These are phyloP conservation scores for Trypanosoma avium DNA, from an alignment of 208 protist species.

Conservation along the genomic window DNA sequence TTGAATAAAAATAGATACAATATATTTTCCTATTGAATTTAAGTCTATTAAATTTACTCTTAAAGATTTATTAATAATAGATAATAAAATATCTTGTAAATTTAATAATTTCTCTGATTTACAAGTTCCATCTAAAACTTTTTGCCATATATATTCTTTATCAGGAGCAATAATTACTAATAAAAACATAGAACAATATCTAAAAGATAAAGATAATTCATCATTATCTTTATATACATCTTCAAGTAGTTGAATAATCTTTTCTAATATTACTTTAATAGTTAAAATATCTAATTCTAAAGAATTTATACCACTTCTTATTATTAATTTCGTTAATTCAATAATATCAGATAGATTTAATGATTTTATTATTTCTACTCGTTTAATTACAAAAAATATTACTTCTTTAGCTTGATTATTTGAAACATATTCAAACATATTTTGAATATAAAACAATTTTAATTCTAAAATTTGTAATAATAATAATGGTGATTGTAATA, in stretches of 20 bases:
- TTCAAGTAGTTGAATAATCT: neutral
- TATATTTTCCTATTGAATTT: constrained; percentile 14
- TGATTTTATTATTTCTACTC: constrained; percentile 4
- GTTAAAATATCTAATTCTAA: neutral
- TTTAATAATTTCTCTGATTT: neutral
- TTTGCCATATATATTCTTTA: constrained; percentile 11
- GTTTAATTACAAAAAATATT: neutral
- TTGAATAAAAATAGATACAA: constrained; percentile 20
- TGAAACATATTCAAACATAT: constrained; percentile 1
- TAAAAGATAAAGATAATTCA: constrained; percentile 7
- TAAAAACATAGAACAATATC: constrained; percentile 24
- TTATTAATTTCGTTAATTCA: constrained; percentile 9
- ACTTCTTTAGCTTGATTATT: neutral
- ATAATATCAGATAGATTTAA: neutral
- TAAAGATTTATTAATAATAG: constrained; percentile 20
- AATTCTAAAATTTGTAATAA: neutral
- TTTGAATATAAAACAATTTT: neutral
- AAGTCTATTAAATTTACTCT: neutral
- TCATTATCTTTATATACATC: neutral
- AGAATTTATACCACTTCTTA: constrained; percentile 3
- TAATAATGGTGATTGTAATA: neutral
- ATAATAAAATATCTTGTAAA: neutral
- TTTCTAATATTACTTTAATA: constrained; percentile 4
- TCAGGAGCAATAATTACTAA: constrained; percentile 16
- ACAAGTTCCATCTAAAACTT: neutral